These are phyloP conservation scores for Nitzschia palea DNA, from an alignment of 108 stramenopile species.

Conservation along the genomic window DNA sequence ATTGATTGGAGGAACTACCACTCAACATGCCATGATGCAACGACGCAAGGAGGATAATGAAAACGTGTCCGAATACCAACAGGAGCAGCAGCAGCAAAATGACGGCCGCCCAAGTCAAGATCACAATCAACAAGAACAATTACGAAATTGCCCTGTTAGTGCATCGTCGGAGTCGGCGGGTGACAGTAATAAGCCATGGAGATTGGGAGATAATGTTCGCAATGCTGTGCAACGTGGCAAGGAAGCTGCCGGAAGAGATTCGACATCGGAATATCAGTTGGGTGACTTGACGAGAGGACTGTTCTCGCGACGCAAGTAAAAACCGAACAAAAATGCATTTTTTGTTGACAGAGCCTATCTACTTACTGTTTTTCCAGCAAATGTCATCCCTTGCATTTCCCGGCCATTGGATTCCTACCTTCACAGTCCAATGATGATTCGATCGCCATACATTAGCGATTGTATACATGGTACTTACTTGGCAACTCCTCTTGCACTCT, in stretches of 20 bases:
- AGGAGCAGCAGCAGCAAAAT: neutral
- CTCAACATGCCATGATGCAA: neutral
- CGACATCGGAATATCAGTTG: neutral
- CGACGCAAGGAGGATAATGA: neutral
- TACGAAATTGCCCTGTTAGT: neutral
- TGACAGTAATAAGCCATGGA: neutral
- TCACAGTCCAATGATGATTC: no score
- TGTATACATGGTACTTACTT: no score
- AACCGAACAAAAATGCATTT: no score
- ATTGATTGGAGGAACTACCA: neutral
- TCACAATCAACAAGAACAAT: neutral
- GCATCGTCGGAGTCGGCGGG: neutral
- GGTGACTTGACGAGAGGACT: conserved; percentile 8
- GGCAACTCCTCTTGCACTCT: no score
- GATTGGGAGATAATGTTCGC: neutral
- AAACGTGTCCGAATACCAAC: neutral
- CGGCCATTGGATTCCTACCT: no score
- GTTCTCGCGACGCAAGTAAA: neutral
- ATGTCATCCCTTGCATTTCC: no score
- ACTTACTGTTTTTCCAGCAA: no score
- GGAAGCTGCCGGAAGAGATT: neutral
- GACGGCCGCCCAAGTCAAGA: neutral
- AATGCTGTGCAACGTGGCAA: neutral
- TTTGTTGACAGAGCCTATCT: no score
- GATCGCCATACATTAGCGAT: no score